Percentiles rank a stretch among this genome's conserved stretches.
phyloP scores from a whole-genome alignment of 352 stramenopile species.

The Globisporangium spiculum region DNA sequence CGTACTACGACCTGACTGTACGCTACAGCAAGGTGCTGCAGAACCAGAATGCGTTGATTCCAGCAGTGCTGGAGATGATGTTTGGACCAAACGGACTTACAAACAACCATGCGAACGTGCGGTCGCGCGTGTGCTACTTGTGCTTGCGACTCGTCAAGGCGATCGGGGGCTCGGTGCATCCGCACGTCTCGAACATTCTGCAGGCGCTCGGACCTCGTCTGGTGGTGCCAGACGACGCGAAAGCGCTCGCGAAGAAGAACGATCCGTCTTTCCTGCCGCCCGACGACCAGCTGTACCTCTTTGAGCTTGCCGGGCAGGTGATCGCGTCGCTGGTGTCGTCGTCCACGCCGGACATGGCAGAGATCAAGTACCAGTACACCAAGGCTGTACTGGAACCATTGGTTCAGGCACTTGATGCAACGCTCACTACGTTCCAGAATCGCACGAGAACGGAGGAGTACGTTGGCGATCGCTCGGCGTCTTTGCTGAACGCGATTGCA shows the following conservation, averaged over 20 bases:
- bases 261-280: slow-evolving; percentile 56
- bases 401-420: slow-evolving; percentile 58
- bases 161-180: slow-evolving; percentile 60
- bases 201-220: slow-evolving; percentile 63
- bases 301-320: slow-evolving; percentile 81
- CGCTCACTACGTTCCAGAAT: slow-evolving; percentile 32
- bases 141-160: slow-evolving; percentile 80
- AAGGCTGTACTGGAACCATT: slow-evolving; percentile 71
- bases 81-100: slow-evolving; percentile 75
- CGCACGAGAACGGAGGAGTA: slow-evolving; percentile 34
- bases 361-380: slow-evolving; percentile 77
- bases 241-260: slow-evolving; percentile 31
- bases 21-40: slow-evolving; percentile 77
- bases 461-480: slow-evolving; percentile 48
- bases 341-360: slow-evolving; percentile 33
- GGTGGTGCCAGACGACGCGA: slow-evolving; percentile 42
- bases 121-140: slow-evolving; percentile 82
- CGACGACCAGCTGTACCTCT: slow-evolving; percentile 84
- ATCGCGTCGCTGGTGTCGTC: slow-evolving; percentile 55
- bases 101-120: slow-evolving; percentile 51
- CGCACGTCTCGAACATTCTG: slow-evolving; percentile 76
- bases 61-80: slow-evolving; percentile 77
- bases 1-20: slow-evolving; percentile 80
- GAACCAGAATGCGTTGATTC: slow-evolving; percentile 61
- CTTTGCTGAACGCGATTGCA: slow-evolving; percentile 73